Conservation (phyloP, 805 yeast species). For the Peterozyma xylosa region DNA sequence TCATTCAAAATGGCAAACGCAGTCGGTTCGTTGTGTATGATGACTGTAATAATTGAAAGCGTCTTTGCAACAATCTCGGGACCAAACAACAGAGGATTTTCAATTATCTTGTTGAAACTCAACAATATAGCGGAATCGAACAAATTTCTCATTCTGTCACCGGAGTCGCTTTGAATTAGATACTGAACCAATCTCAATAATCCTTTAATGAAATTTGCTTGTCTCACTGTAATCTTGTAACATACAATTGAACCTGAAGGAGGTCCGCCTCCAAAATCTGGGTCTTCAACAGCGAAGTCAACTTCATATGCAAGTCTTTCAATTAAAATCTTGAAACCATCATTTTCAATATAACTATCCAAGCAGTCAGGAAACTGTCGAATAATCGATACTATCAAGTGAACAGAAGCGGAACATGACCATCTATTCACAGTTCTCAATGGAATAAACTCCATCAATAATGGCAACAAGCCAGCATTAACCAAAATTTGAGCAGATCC, state of each 20-base stretch:
- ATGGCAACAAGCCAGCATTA: constrained; percentile 69
- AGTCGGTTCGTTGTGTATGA: constrained; percentile 87
- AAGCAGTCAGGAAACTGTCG: constrained; percentile 40
- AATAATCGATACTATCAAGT: constrained; percentile 41
- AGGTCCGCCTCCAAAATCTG: constrained; percentile 49
- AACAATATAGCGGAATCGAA: constrained; percentile 76
- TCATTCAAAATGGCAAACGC: constrained; percentile 76
- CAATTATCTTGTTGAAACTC: constrained; percentile 51
- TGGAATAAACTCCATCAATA: constrained; percentile 54
- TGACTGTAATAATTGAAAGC: constrained; percentile 56
- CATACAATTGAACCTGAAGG: constrained; percentile 42
- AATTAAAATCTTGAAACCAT: constrained; percentile 62
- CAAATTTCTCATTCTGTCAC: constrained; percentile 77
- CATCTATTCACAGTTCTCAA: constrained; percentile 43
- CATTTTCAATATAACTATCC: constrained; percentile 53
- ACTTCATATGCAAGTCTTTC: constrained; percentile 58
- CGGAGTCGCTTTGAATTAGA: constrained; percentile 64
- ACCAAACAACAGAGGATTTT: constrained; percentile 58
- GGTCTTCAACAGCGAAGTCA: constrained; percentile 51
- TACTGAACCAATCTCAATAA: constrained; percentile 57
- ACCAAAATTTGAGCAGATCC: constrained; percentile 49
- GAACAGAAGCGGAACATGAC: constrained; percentile 57
- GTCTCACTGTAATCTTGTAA: constrained; percentile 49
- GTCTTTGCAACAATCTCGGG: constrained; percentile 52
- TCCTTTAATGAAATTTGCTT: constrained; percentile 50